phyloP scores from a whole-genome alignment of 805 yeast genomes.

The Metschnikowia matae region DNA sequence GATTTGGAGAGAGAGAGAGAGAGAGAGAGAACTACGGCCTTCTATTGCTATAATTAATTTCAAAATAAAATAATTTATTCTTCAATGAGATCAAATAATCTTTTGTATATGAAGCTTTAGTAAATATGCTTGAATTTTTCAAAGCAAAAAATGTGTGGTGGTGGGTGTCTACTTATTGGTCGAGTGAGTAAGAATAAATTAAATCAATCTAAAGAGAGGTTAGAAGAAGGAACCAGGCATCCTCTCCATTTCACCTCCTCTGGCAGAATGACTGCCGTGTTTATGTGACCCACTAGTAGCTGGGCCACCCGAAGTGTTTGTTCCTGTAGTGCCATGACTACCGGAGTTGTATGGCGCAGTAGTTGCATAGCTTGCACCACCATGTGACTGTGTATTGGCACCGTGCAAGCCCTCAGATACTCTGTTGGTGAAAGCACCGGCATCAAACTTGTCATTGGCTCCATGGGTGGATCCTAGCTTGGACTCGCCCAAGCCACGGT shows the following conservation, averaged over 20 bases:
- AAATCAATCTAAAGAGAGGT: not conserved
- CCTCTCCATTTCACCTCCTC: not conserved
- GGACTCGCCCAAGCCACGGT: not conserved
- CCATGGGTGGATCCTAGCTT: slow-evolving; percentile 1
- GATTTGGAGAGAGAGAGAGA: too few species aligned
- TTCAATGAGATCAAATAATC: too few species aligned
- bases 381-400: not conserved
- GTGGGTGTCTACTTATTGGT: not conserved
- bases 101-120: too few species aligned
- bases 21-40: too few species aligned
- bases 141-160: too few species aligned
- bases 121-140: not conserved
- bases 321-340: not conserved
- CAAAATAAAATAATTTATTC: too few species aligned
- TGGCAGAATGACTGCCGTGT: not conserved
- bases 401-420: not conserved
- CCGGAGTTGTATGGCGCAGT: not conserved
- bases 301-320: not conserved
- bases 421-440: not conserved
- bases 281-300: not conserved
- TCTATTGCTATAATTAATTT: too few species aligned
- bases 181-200: not conserved
- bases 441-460: not conserved
- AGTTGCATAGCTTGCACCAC: not conserved
- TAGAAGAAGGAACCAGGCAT: slow-evolving; percentile 13